phyloP scores from a whole-genome alignment of 805 yeast genomes.

The Yarrowia osloensis region DNA sequence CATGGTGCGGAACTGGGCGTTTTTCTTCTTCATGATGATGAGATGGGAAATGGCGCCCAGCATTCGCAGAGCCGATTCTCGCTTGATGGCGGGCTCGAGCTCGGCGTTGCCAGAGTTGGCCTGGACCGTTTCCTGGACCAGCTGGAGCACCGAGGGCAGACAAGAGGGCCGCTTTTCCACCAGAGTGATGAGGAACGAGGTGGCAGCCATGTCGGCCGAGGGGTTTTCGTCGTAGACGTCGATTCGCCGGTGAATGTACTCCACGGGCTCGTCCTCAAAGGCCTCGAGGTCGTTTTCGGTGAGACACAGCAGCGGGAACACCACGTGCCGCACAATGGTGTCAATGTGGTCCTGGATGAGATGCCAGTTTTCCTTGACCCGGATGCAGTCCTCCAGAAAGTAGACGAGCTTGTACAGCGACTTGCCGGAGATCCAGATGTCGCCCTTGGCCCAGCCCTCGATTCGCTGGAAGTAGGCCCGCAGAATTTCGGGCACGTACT shows the following conservation, averaged over 20 bases:
- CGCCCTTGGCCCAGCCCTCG: conserved; percentile 68
- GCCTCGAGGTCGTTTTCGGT: conserved; percentile 52
- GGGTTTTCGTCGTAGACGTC: conserved; percentile 60
- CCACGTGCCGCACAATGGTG: conserved; percentile 65
- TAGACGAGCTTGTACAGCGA: conserved; percentile 64
- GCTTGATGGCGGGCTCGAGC: conserved; percentile 54
- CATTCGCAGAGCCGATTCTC: conserved; percentile 78
- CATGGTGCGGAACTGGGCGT: conserved; percentile 63
- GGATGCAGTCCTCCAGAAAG: conserved; percentile 63
- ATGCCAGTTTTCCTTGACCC: conserved; percentile 64
- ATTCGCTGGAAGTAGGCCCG: conserved; percentile 64
- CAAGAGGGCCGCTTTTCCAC: conserved; percentile 45
- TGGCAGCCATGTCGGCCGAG: conserved; percentile 79
- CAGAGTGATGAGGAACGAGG: conserved; percentile 68
- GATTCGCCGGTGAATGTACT: conserved; percentile 73
- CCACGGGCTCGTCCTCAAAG: conserved; percentile 86
- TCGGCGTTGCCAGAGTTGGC: conserved; percentile 39
- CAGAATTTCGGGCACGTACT: conserved; percentile 74
- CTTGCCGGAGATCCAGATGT: conserved; percentile 69
- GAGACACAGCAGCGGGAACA: conserved; percentile 68
- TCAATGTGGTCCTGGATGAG: conserved; percentile 65
- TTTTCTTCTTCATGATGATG: conserved; percentile 55
- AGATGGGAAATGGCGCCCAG: conserved; percentile 68
- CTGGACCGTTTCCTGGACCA: conserved; percentile 54
- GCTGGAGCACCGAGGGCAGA: conserved; percentile 48